phyloP scores from a whole-genome alignment of 1,284 basidiomycete genomes.

The Thecaphora frezii region DNA sequence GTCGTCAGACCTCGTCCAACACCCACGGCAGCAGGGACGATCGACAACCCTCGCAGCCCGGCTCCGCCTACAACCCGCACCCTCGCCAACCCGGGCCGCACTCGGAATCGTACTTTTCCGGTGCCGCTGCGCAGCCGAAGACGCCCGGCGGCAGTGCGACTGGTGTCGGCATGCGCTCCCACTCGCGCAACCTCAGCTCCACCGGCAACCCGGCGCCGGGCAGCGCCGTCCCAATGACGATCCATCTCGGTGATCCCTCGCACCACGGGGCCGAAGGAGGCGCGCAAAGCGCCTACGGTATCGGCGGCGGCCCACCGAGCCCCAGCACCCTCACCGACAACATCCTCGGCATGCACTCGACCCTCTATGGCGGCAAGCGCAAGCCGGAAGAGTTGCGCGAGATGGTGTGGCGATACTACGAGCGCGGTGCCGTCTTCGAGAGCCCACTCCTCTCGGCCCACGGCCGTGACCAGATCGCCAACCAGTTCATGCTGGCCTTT shows the following conservation, averaged over 20 bases:
- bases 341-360: constrained; percentile 53
- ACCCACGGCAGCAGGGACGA: constrained; percentile 7
- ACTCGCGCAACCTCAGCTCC: constrained; percentile 23
- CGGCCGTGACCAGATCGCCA: constrained; percentile 53
- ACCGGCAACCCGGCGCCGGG: constrained; percentile 6
- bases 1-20: constrained; percentile 20
- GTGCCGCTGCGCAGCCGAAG: constrained; percentile 11
- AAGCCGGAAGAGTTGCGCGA: constrained; percentile 50
- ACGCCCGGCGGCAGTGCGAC: constrained; percentile 13
- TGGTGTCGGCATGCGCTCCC: constrained; percentile 20
- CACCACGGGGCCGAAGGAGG: constrained; percentile 10
- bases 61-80: constrained; percentile 29
- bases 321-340: constrained; percentile 58
- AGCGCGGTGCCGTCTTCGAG: constrained; percentile 54
- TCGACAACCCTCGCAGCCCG: background rate
- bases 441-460: constrained; percentile 53
- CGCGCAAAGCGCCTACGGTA: constrained; percentile 4
- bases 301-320: constrained; percentile 45
- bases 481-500: constrained; percentile 58
- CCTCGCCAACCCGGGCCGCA: constrained; percentile 38
- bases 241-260: constrained; percentile 14
- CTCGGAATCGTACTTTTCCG: constrained; percentile 44
- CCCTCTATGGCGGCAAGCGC: constrained; percentile 55
- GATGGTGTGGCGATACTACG: constrained; percentile 55
- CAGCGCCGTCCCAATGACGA: constrained; percentile 14